Base-by-base conservation (phyloP, 1,139 yeast genomes). In the Candida sp. region DNA sequence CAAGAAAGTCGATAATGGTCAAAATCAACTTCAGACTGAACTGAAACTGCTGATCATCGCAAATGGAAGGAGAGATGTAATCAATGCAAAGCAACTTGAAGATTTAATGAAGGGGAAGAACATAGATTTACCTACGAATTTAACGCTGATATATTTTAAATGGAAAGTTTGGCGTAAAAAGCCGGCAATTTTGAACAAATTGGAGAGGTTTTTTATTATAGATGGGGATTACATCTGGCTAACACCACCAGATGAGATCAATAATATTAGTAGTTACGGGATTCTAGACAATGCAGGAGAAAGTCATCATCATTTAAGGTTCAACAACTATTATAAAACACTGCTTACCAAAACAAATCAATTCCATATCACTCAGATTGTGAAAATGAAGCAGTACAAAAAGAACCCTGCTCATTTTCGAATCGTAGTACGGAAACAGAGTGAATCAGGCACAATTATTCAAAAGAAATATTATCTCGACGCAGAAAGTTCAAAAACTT, bases 201-300 rank as follows among this genome's bases (percentile, higher is more conserved):
- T 89, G 48, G 96, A 91, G 52, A 81, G 95, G 52, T 80, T 90
- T 1, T 69, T 93, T 40, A 91, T 95, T 1, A 79, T 93, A 36
- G 98, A 93, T 62, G 98, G 98, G 19, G 97, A 90, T 56, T 91
- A 90, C 57, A 82, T 93, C 12, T 95, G 91, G 58, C 77, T 93
- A 43, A 82, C 91, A 55, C 97, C 98, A 2, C 82, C 91, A 1
- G 86, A 83, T 51, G 75, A 72, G 45, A 58, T 61, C 29, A 82
- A 82, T 43, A 79, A 81, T 38, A 64, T 65, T 3, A 60, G 56
- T 52, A 32, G 11, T 3, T n/a, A 12, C 3, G 34, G 19, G 3
- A 32, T n/a, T 32, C 19, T 32, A n/a, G 74, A 63, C 37, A 63
- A 58, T 47, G 67, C 68, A n/a, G 60, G 54, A 7, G 50, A 53